Conservation (phyloP, 805 yeast species). For the Tetrapisispora fleetii region DNA sequence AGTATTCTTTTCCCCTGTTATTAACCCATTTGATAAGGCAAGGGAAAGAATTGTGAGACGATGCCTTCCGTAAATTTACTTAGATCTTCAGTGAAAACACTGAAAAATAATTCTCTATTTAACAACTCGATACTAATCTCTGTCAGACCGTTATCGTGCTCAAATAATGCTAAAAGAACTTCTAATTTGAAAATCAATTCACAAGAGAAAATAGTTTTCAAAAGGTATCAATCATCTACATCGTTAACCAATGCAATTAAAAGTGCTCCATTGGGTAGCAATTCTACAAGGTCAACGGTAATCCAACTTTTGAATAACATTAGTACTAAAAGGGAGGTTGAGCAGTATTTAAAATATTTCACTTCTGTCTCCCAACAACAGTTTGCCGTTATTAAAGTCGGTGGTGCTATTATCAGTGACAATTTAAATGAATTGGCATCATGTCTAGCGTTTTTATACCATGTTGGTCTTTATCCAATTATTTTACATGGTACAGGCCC, state of each 20-base stretch:
- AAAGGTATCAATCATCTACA: constrained; percentile 15
- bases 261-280: constrained; percentile 10
- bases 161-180: neutral
- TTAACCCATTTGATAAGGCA: neutral
- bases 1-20: too few relatives aligned
- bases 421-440: constrained; percentile 89
- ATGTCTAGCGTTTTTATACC: constrained; percentile 90
- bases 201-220: neutral
- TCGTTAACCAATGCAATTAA: constrained; percentile 12
- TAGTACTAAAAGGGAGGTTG: constrained; percentile 96
- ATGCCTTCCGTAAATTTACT: constrained; percentile 25
- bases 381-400: constrained; percentile 96
- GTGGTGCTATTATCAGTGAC: constrained; percentile 97
- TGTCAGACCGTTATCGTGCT: constrained; percentile 4
- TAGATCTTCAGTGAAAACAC: constrained; percentile 18
- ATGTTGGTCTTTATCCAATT: constrained; percentile 93
- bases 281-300: constrained; percentile 79
- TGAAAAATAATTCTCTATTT: constrained; percentile 14
- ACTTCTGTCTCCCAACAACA: constrained; percentile 94
- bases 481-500: constrained; percentile 99
- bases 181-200: too few relatives aligned
- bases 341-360: constrained; percentile 92
- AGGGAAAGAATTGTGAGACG: neutral
- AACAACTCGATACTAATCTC: constrained; percentile 12
- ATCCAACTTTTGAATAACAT: constrained; percentile 90